phyloP scores from a whole-genome alignment of 495 filamentous ascomycete genomes.

The Neurospora discreta region DNA sequence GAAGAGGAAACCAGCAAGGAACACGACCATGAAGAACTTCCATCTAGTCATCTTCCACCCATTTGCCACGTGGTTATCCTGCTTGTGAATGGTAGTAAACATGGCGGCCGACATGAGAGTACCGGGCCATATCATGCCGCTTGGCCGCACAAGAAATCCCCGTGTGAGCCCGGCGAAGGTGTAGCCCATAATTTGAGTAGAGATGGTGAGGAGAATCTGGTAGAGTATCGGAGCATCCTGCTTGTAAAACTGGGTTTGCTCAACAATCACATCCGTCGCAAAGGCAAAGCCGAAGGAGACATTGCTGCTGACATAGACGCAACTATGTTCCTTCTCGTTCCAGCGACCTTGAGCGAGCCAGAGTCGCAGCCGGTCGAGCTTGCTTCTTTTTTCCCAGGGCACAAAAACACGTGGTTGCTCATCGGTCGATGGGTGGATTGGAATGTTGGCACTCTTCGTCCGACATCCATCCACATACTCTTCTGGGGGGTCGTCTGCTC shows the following conservation, averaged over 20 bases:
- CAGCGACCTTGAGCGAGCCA: conserved; percentile 73
- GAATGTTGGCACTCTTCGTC: conserved; percentile 7
- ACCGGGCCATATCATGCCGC: conserved; percentile 87
- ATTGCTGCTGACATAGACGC: conserved; percentile 81
- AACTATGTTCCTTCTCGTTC: conserved; percentile 82
- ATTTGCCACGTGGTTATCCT: conserved; percentile 67
- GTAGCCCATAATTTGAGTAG: conserved; percentile 78
- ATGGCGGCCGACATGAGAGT: conserved; percentile 81
- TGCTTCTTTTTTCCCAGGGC: conserved; percentile 16
- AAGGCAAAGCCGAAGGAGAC: conserved; percentile 88
- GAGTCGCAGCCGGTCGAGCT: conserved; percentile 39
- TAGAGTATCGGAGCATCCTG: conserved; percentile 64
- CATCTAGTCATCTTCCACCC: conserved; percentile 75
- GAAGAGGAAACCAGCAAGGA: conserved; percentile 53
- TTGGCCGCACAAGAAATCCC: conserved; percentile 70
- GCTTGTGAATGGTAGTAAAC: conserved; percentile 76
- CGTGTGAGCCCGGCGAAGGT: conserved; percentile 69
- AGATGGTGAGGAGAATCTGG: conserved; percentile 69
- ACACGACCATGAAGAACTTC: conserved; percentile 71
- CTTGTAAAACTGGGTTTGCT: conserved; percentile 79
- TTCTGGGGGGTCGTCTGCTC: conserved; percentile 48
- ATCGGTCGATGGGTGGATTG: conserved; percentile 1
- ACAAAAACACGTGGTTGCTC: conserved; percentile 5
- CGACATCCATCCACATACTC: conserved; percentile 45
- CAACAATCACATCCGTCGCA: conserved; percentile 74